phyloP scores from a whole-genome alignment of 805 yeast species.

The Candida schatavii region DNA sequence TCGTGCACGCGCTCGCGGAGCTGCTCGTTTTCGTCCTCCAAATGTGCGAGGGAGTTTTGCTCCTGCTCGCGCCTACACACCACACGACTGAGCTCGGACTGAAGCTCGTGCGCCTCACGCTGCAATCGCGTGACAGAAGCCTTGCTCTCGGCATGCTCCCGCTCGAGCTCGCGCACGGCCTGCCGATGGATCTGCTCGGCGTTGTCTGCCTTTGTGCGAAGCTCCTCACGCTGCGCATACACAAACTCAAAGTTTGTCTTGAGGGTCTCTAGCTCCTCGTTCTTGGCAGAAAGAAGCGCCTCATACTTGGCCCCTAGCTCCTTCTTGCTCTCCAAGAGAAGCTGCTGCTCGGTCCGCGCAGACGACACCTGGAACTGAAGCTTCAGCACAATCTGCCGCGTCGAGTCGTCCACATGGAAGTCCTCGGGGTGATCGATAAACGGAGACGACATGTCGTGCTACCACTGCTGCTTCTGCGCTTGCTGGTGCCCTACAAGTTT shows the following conservation, averaged over 20 bases:
- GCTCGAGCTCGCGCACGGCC: conserved; percentile 5
- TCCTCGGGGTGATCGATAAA: conserved; percentile 23
- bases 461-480: background rate
- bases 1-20: conserved; percentile 34
- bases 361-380: conserved; percentile 33
- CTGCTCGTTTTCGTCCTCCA: conserved; percentile 33
- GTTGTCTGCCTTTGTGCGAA: conserved; percentile 30
- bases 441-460: conserved; percentile 20
- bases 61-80: conserved; percentile 20
- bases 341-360: conserved; percentile 31
- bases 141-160: conserved; percentile 13
- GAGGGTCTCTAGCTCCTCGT: conserved; percentile 28
- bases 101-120: conserved; percentile 10
- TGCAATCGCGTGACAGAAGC: background rate
- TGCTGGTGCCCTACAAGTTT: no score
- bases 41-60: conserved; percentile 25
- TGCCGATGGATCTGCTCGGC: conserved; percentile 19
- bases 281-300: conserved; percentile 26
- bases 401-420: conserved; percentile 10
- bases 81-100: conserved; percentile 18
- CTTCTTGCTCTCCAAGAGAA: conserved; percentile 27
- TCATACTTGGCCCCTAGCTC: conserved; percentile 24
- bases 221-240: conserved; percentile 30
- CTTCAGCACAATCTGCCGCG: conserved; percentile 20
- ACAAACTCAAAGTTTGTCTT: conserved; percentile 36